Conservation (phyloP, 805 yeast species). For the Candida maltosa region DNA sequence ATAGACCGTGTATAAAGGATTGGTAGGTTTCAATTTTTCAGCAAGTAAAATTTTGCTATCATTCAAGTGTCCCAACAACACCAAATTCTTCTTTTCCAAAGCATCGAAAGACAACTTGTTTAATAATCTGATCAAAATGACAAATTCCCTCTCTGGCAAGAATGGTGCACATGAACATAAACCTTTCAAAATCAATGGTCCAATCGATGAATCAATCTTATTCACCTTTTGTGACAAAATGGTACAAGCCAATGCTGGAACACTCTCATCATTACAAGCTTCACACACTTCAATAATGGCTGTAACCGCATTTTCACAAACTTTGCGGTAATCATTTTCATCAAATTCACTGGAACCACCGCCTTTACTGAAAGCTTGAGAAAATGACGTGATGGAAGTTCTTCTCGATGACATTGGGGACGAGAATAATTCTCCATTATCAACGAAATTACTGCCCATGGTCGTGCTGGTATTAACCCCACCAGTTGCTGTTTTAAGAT, state of each 20-base stretch:
- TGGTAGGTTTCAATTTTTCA: conserved; percentile 29
- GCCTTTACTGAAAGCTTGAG: conserved; percentile 6
- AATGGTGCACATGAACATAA: conserved; percentile 59
- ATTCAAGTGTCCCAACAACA: conserved; percentile 37
- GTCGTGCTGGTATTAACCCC: too few species aligned
- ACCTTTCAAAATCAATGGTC: conserved; percentile 56
- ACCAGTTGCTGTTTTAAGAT: conserved; percentile 13
- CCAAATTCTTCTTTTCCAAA: conserved; percentile 35
- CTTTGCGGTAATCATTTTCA: conserved; percentile 29
- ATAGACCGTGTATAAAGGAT: conserved; percentile 53
- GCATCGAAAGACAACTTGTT: conserved; percentile 48
- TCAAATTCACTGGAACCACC: conserved; percentile 14
- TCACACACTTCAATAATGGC: conserved; percentile 67
- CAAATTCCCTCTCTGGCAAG: conserved; percentile 65
- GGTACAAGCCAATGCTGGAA: conserved; percentile 74
- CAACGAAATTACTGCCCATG: conserved; percentile 1
- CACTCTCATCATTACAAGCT: conserved; percentile 64
- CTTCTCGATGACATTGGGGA: conserved; percentile 9
- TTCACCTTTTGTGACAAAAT: conserved; percentile 75
- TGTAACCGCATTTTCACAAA: conserved; percentile 65
- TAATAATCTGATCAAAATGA: conserved; percentile 56
- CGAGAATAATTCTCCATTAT: conserved; percentile 3
- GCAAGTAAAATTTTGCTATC: conserved; percentile 50
- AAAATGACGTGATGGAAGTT: conserved; percentile 7
- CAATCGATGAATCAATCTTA: conserved; percentile 47